A percentile compares a stretch with the other conserved stretches of the same genome.
These are phyloP conservation scores for Ormosia emarginata DNA, from an alignment of 306 rosid genomes.

Conservation along the genomic window DNA sequence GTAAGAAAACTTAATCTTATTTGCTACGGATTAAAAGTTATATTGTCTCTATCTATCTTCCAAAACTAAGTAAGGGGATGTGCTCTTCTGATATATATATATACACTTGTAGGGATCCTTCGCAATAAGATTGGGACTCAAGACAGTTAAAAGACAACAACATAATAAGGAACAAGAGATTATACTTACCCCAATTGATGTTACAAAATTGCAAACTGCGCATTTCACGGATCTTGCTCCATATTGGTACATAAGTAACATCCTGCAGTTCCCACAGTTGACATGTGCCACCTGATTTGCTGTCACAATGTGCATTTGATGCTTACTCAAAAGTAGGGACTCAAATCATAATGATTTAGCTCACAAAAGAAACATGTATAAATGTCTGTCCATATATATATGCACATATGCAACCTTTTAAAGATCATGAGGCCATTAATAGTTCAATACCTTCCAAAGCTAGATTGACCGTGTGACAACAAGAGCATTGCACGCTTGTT, in stretches of 20 bases:
- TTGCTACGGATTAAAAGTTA: not conserved
- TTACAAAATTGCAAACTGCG: slow-evolving; percentile 97
- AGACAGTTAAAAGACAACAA: not conserved
- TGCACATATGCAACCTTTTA: not conserved
- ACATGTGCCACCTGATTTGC: slow-evolving; percentile 99
- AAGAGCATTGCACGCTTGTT: slow-evolving; percentile 95
- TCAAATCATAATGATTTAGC: slow-evolving; percentile 5
- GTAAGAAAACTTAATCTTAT: not conserved
- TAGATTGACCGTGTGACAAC: slow-evolving; percentile 96
- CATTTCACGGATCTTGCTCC: slow-evolving; percentile 97
- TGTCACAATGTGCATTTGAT: slow-evolving; percentile 41
- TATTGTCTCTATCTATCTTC: not conserved
- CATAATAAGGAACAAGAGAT: not conserved
- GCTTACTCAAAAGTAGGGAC: slow-evolving; percentile 13
- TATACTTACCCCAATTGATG: slow-evolving; percentile 87
- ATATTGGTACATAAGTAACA: slow-evolving; percentile 91
- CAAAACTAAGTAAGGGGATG: not conserved
- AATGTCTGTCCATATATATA: not conserved
- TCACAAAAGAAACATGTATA: slow-evolving; percentile 12
- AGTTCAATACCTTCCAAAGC: slow-evolving; percentile 82
- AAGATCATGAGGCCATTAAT: not conserved
- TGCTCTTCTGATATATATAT: not conserved
- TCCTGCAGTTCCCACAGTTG: slow-evolving; percentile 91
- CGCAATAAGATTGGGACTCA: not conserved
- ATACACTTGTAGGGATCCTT: not conserved